Conservation (phyloP, 164 flowering plant species). For the Sextonia rubra region DNA sequence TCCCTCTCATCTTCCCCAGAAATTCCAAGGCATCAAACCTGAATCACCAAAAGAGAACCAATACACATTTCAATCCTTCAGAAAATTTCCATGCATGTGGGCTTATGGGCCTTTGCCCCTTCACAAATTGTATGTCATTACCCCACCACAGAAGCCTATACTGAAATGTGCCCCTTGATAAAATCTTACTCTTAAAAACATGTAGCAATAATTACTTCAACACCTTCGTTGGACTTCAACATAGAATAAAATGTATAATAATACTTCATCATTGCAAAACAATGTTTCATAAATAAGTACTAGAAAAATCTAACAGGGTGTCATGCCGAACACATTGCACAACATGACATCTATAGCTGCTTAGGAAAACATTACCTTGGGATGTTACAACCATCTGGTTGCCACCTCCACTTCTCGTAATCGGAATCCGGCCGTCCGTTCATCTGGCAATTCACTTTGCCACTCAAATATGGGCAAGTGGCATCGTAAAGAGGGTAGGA, state of each 20-base stretch:
- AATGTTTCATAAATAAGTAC: too few species aligned
- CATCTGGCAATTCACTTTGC: constrained; percentile 47
- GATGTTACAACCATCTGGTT: constrained; percentile 60
- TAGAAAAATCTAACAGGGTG: too few species aligned
- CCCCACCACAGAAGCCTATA: not conserved
- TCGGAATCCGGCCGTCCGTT: constrained; percentile 89
- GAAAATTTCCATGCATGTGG: too few species aligned
- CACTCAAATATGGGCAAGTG: constrained; percentile 67
- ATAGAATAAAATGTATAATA: too few species aligned
- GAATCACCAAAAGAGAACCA: not conserved
- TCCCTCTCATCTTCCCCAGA: constrained; percentile 75
- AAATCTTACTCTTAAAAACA: too few species aligned
- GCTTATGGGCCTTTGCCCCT: not conserved
- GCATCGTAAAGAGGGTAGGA: constrained; percentile 78
- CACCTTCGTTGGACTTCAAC: too few species aligned
- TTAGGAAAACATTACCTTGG: constrained; percentile 45
- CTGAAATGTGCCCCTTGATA: not conserved
- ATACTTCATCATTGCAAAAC: too few species aligned
- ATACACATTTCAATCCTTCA: not conserved
- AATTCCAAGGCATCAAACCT: constrained; percentile 83
- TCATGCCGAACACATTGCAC: not conserved
- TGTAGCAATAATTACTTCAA: too few species aligned
- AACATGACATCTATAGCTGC: not conserved
- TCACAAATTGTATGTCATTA: not conserved
- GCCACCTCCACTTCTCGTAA: constrained; percentile 81